Base-by-base conservation (phyloP, 495 filamentous ascomycete species). In the Bryoglossum gracile region DNA sequence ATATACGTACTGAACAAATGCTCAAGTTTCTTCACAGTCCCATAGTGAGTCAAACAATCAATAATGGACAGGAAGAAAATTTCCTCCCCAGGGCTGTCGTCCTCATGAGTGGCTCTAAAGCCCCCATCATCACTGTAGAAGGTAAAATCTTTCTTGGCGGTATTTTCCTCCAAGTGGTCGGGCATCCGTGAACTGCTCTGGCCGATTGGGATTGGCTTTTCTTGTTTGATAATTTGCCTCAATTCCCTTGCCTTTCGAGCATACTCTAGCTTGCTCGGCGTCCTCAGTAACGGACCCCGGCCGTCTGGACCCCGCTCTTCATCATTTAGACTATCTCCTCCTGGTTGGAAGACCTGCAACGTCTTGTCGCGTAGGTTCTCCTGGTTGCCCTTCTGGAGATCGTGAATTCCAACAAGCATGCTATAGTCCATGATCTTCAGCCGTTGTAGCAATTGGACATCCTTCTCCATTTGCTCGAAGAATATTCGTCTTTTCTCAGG, bases 401-500 rank as follows among this genome's bases (percentile, higher is more conserved):
- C 92, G 60, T 99, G 92, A 28, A 96, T 94, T 26, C 94, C 92
- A 14, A 99, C 80, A 33, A 99, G 68, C 43, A 99, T 78, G 13
- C 90, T 96, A 65, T 99, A 99, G 61, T 99, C 92, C 92, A 99
- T 99, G 56, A 99, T 95, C 57, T 92, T 86, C 26, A 97, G 70
- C 56, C 71, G 77, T 65, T 96, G 86, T 28, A 99, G 64, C 11
- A 97, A 68, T 39, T 78, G 76, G 24, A 97, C 90, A 64, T 99
- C 92, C 46, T 77, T 76, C 51, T 90, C 76, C 54, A 97, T 80
- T 60, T 99, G 92, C 43, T 87, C 81, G 14, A 96, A 72, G 62
- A 99, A 97, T 28, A 85, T 61, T 16, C 80, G 73, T 65, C 88
- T 91, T 68, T 96, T 96, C 23, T 79, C 70, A 2, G 89, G 80